A percentile compares a stretch with the other conserved stretches of the same genome.
Evolutionary conservation across 495 filamentous ascomycete genomes (phyloP).

Genomic region (Chaetomium cochliodes): DNA sequence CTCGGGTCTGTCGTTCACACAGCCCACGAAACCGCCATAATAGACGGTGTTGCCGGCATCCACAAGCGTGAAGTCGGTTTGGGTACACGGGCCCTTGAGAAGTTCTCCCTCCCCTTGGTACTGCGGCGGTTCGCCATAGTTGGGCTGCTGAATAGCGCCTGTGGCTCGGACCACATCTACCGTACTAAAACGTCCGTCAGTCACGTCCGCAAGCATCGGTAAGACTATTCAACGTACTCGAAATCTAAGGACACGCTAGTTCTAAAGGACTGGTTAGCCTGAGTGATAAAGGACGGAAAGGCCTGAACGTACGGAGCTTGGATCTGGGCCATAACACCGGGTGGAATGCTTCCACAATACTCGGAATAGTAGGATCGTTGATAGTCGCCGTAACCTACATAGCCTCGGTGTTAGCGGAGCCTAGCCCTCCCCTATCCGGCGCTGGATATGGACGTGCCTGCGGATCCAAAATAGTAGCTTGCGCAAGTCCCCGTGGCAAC

Average conservation of each 20-base stretch:
- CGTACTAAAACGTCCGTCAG: slow-evolving; percentile 19
- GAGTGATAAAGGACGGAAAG: not conserved
- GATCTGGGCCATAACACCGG: slow-evolving; percentile 23
- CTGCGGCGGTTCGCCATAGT: slow-evolving; percentile 18
- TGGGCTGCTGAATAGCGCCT: not conserved
- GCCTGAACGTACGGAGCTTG: slow-evolving; percentile 16
- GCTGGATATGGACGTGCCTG: not conserved
- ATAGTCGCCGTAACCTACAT: slow-evolving; percentile 20
- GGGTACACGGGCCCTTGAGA: slow-evolving; percentile 27
- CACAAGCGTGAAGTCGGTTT: slow-evolving; percentile 33
- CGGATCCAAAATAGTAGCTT: slow-evolving; percentile 5
- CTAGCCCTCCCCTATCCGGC: not conserved
- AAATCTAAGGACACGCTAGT: slow-evolving; percentile 27
- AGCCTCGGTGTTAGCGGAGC: not conserved
- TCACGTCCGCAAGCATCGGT: no score
- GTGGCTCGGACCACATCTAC: slow-evolving; percentile 25
- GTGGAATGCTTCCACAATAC: slow-evolving; percentile 23
- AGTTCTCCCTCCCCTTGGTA: slow-evolving; percentile 27
- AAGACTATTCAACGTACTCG: slow-evolving; percentile 21
- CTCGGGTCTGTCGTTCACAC: slow-evolving; percentile 28
- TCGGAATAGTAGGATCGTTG: slow-evolving; percentile 11
- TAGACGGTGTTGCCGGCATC: slow-evolving; percentile 30
- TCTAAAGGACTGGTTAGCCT: slow-evolving; percentile 10
- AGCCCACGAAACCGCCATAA: slow-evolving; percentile 34
- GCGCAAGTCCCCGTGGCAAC: slow-evolving; percentile 23